Evolutionary conservation across 768 basidiomycete genomes (phyloP), one percentile per base, ranked within the genome.

Genomic region (Tulasnella sp.): DNA sequence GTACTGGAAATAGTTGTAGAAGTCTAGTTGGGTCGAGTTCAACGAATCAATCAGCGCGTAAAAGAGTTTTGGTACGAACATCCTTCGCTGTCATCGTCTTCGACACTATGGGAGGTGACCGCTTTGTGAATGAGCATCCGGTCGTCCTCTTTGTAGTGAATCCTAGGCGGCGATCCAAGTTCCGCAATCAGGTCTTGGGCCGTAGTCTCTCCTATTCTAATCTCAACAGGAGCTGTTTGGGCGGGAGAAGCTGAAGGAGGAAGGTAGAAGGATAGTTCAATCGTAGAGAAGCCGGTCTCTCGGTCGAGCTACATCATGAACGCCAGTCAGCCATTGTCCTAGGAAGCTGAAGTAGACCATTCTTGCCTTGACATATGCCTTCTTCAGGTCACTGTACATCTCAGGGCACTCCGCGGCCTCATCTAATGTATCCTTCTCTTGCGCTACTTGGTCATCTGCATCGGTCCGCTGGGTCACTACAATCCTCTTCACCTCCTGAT

Each of bases 1-100:
- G 80, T 94, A 90, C 79, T 95, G 92, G 79, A 96, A 94, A 81
- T 97, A 97, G 80, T 96, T 97, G 83, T 93, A 94, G 81, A 95
- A 94, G 82, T 94, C 93, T 94, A 77, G 2, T 2, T 14, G 52
- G 71, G 68, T n/a, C 49, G 76, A 71, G 77, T 67, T 76, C 45
- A 76, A 29, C 74, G 52, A 36, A 52, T 3, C 22, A 29, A 64
- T 19, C 29, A 52, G 69, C 29, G 31, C 38, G 72, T 77, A 79
- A 87, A 89, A 88, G 78, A 88, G 86, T 36, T 34, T 14, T 38
- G 45, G 36, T 52, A 52, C 76, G 22, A 37, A 79, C 85, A 84
- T 54, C 88, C 87, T 72, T 85, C 84, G 39, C 76, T 70, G 25
- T 77, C 72, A n/a, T 88, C 87, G 17, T 83, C 80, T 22, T 83